phyloP scores from a whole-genome alignment of 2,329 filamentous ascomycete species.

The Arthrinium puccinioides region DNA sequence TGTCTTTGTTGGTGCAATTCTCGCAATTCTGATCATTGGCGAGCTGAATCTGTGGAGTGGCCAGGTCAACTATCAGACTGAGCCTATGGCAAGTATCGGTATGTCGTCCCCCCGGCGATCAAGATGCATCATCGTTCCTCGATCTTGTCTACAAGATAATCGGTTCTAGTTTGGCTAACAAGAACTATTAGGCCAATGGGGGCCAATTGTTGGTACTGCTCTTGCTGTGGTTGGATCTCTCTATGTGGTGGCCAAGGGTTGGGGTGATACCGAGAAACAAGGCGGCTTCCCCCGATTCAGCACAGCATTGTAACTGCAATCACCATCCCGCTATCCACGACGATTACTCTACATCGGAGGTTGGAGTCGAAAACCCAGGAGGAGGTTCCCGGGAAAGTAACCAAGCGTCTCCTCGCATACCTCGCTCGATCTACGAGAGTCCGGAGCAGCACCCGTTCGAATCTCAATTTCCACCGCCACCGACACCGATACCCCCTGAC shows the following conservation, averaged over 20 bases:
- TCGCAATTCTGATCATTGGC: conserved; percentile 53
- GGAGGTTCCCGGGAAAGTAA: neutral
- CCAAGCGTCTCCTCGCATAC: conserved; percentile 5
- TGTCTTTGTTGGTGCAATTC: conserved; percentile 48
- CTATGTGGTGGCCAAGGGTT: conserved; percentile 35
- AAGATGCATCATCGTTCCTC: neutral
- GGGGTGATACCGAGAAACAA: too few species aligned
- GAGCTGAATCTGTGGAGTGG: conserved; percentile 57
- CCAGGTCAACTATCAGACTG: conserved; percentile 50
- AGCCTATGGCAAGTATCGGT: conserved; percentile 56
- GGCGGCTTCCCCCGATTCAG: conserved; percentile 8
- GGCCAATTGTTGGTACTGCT: conserved; percentile 49
- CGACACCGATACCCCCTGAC: too few species aligned
- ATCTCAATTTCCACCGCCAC: neutral
- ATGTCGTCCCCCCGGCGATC: conserved; percentile 19
- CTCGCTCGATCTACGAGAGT: neutral
- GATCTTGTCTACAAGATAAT: neutral
- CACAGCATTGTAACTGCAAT: conserved; percentile 17
- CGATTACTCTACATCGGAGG: neutral
- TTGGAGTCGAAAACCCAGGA: neutral
- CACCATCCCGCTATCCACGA: conserved; percentile 4
- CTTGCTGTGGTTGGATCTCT: conserved; percentile 53
- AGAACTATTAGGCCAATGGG: conserved; percentile 55
- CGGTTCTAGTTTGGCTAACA: too few species aligned
- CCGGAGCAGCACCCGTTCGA: neutral